phyloP scores from a whole-genome alignment of 1,284 basidiomycete genomes.

The Xerocomus nothofagi region DNA sequence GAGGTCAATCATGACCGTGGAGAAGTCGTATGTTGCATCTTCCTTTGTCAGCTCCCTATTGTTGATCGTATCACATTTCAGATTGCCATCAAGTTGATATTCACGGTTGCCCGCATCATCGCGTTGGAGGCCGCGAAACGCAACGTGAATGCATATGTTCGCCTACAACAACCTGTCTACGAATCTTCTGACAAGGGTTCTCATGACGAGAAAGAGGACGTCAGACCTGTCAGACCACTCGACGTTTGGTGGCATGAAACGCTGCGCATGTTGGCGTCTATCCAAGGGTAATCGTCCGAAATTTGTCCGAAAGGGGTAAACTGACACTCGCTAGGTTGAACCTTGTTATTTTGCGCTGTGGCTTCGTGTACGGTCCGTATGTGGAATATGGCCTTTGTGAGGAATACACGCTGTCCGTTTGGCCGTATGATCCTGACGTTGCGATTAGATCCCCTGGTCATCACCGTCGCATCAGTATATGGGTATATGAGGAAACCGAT shows the following conservation, averaged over 20 bases:
- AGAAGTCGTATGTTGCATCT: slow-evolving; percentile 57
- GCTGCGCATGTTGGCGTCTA: slow-evolving; percentile 71
- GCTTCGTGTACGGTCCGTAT: slow-evolving; percentile 76
- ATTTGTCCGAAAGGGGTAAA: not conserved
- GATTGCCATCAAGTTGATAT: slow-evolving; percentile 80
- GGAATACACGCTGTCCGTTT: slow-evolving; percentile 29
- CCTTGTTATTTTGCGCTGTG: slow-evolving; percentile 73
- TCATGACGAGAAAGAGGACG: slow-evolving; percentile 72
- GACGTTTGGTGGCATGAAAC: slow-evolving; percentile 93
- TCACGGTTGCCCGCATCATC: slow-evolving; percentile 67
- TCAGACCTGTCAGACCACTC: slow-evolving; percentile 70
- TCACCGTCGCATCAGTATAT: slow-evolving; percentile 82
- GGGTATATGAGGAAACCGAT: slow-evolving; percentile 83
- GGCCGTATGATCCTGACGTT: slow-evolving; percentile 10
- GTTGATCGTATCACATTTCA: slow-evolving; percentile 30
- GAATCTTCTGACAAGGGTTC: slow-evolving; percentile 68
- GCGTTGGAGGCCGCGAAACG: slow-evolving; percentile 67
- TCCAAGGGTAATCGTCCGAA: slow-evolving; percentile 52
- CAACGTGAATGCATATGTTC: slow-evolving; percentile 74
- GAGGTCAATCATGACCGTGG: slow-evolving; percentile 78
- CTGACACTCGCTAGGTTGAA: slow-evolving; percentile 57
- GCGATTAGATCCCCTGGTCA: slow-evolving; percentile 48
- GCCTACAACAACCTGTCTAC: slow-evolving; percentile 82
- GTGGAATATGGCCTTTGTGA: slow-evolving; percentile 64
- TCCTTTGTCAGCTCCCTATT: slow-evolving; percentile 1